phyloP scores from a whole-genome alignment of 306 rosid species.

The Dryas alaskensis region DNA sequence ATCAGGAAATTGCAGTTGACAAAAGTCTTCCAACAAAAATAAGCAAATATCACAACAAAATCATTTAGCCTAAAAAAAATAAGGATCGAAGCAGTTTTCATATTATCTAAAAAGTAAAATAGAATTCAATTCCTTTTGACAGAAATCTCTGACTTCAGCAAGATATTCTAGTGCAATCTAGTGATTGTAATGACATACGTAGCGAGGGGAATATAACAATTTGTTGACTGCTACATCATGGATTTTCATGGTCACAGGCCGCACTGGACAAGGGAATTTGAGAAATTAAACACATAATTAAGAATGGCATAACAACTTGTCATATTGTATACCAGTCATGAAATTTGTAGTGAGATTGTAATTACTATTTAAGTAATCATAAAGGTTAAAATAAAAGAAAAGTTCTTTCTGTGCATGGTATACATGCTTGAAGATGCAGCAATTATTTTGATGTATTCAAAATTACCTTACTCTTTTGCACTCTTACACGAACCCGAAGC shows the following conservation, averaged over 20 bases:
- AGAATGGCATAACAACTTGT: neutral
- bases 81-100: neutral
- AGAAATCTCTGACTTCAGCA: neutral
- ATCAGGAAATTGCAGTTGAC: neutral
- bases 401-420: neutral
- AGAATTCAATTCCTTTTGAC: neutral
- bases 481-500: conserved; percentile 86
- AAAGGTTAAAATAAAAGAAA: neutral
- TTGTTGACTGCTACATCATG: neutral
- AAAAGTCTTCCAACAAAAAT: neutral
- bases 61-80: neutral
- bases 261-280: neutral
- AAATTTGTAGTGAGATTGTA: neutral
- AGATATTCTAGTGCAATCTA: neutral
- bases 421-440: neutral
- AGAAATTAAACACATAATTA: neutral
- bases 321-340: neutral
- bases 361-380: neutral
- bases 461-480: conserved; percentile 94
- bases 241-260: neutral
- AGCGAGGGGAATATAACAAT: neutral
- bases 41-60: neutral
- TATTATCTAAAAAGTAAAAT: neutral
- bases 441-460: neutral
- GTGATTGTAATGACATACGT: neutral